phyloP scores from a whole-genome alignment of 345 rosid genomes.

The Acer campestre region DNA sequence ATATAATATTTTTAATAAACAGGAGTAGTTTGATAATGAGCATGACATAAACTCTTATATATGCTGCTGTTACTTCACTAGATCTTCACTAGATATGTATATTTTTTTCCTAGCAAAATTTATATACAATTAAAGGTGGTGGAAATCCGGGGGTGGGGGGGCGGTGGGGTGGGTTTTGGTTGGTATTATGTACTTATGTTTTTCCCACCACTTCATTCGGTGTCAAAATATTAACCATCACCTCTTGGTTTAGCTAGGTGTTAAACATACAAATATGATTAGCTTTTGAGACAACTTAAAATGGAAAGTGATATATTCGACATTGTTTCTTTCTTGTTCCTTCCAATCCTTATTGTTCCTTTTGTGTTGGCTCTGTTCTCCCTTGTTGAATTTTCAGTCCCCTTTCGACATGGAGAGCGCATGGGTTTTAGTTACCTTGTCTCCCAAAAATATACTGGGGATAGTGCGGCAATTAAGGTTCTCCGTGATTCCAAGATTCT shows the following conservation, averaged over 20 bases:
- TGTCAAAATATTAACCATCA: no score
- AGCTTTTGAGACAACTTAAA: not conserved
- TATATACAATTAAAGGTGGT: no score
- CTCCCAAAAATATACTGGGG: constrained; percentile 69
- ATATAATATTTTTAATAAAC: not conserved
- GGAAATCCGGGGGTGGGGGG: no score
- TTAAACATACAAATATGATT: no score
- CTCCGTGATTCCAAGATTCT: constrained; percentile 55
- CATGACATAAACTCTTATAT: not conserved
- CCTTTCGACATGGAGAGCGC: constrained; percentile 78
- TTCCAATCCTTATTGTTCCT: constrained; percentile 1
- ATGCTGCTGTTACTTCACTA: not conserved
- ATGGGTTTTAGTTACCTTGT: constrained; percentile 74
- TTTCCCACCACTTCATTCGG: no score
- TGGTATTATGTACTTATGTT: no score
- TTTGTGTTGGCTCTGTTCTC: not conserved
- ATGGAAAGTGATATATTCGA: not conserved
- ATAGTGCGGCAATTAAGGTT: constrained; percentile 55
- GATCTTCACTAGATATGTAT: not conserved
- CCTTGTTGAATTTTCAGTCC: constrained; percentile 48
- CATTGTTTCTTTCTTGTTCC: not conserved
- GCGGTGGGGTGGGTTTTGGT: no score
- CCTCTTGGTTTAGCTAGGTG: no score
- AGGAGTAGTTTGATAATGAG: not conserved
- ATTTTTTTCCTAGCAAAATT: not conserved